These are phyloP conservation scores for Furculomyces boomerangus DNA, from an alignment of 371 early-diverging fungal genomes.

Conservation along the genomic window DNA sequence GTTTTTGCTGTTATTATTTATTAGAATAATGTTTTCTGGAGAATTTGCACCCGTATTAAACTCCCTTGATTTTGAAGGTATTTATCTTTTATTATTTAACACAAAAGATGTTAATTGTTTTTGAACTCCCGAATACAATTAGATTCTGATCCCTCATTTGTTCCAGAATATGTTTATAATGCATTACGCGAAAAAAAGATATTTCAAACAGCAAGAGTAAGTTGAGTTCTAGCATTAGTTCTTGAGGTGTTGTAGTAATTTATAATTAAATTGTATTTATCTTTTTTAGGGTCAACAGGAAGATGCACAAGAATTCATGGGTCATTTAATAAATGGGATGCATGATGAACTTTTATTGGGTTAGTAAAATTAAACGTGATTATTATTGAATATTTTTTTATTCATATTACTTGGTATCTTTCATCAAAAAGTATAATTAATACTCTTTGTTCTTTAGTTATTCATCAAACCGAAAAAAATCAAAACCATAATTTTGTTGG, in stretches of 20 bases:
- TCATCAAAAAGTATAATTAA: neutral
- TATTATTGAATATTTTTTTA: neutral
- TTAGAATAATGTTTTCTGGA: conserved; percentile 52
- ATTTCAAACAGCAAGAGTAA: conserved; percentile 49
- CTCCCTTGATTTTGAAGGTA: conserved; percentile 12
- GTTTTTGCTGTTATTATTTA: neutral
- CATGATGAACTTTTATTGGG: conserved; percentile 57
- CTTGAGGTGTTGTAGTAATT: neutral
- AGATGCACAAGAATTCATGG: conserved; percentile 92
- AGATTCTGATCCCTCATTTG: conserved; percentile 64
- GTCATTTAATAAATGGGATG: conserved; percentile 77
- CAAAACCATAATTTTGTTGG: neutral
- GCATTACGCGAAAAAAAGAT: conserved; percentile 58
- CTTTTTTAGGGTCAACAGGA: conserved; percentile 68
- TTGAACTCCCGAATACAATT: too few relatives aligned
- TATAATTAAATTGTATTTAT: neutral
- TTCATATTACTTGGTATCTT: too few relatives aligned
- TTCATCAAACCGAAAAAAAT: neutral
- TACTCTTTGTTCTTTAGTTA: neutral
- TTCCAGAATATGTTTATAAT: conserved; percentile 84
- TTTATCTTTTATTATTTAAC: conserved; percentile 21
- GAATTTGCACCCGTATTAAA: conserved; percentile 37
- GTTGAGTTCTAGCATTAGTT: neutral
- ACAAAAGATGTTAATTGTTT: conserved; percentile 30
- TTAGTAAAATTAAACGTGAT: neutral